Percentiles rank a stretch among this genome's conserved stretches.
These are phyloP conservation scores for Micromonas commoda DNA, from an alignment of 139 green algal species.

Conservation along the genomic window DNA sequence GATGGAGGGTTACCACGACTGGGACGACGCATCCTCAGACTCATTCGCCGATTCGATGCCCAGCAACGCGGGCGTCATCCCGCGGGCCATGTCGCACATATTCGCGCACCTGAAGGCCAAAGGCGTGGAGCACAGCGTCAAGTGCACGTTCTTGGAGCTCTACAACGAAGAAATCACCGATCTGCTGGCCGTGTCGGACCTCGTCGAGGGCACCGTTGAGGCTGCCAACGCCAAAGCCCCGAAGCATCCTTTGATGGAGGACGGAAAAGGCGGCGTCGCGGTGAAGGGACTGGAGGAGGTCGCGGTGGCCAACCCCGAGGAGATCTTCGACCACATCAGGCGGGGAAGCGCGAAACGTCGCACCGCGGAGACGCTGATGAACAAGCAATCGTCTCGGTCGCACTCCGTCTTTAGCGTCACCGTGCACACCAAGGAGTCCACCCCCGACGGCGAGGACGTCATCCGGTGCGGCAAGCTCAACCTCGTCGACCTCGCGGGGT, in stretches of 20 bases:
- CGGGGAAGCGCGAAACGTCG: constrained; percentile 73
- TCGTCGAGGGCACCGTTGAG: not conserved
- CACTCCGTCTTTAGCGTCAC: constrained; percentile 87
- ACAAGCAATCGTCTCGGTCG: constrained; percentile 92
- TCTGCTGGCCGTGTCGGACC: constrained; percentile 55
- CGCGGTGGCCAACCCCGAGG: constrained; percentile 69
- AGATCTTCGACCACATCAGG: constrained; percentile 89
- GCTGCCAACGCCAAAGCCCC: constrained; percentile 20
- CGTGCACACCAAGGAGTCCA: constrained; percentile 78
- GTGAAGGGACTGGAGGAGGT: constrained; percentile 87
- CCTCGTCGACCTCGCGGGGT: constrained; percentile 95
- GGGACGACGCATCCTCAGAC: constrained; percentile 42
- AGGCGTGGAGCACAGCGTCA: constrained; percentile 58
- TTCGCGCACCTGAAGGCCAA: constrained; percentile 78
- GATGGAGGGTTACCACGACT: constrained; percentile 76
- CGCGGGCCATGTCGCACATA: constrained; percentile 85
- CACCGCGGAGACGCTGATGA: constrained; percentile 93
- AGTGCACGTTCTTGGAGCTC: constrained; percentile 88
- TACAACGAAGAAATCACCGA: constrained; percentile 99
- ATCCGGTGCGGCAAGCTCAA: constrained; percentile 98
- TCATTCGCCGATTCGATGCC: constrained; percentile 35
- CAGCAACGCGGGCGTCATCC: constrained; percentile 85
- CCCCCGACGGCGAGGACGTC: constrained; percentile 86
- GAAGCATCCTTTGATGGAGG: constrained; percentile 47
- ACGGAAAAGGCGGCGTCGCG: constrained; percentile 64